Conservation (phyloP, 495 filamentous ascomycete genomes). For the Geopyxis carbonaria region DNA sequence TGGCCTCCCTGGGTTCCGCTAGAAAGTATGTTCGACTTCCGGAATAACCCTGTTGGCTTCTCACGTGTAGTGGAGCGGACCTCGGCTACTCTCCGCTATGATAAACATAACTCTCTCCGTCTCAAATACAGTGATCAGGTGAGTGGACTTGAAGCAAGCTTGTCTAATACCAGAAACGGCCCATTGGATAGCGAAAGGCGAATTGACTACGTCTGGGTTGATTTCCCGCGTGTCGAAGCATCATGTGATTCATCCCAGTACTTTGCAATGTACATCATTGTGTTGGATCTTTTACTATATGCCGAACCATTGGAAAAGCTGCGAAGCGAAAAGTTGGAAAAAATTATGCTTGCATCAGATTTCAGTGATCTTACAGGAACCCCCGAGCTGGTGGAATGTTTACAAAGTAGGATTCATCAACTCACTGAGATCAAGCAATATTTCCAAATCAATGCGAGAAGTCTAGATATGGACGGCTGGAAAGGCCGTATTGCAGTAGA, state of each 20-base stretch:
- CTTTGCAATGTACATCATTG: slow-evolving; percentile 93
- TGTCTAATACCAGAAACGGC: slow-evolving; percentile 30
- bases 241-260: slow-evolving; percentile 93
- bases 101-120: slow-evolving; percentile 95
- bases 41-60: slow-evolving; percentile 82
- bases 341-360: slow-evolving; percentile 98
- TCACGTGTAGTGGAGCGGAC: slow-evolving; percentile 87
- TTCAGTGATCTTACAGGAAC: slow-evolving; percentile 92
- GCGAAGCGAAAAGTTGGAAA: slow-evolving; percentile 77
- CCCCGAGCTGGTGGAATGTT: slow-evolving; percentile 76
- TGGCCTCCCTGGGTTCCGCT: slow-evolving; percentile 98
- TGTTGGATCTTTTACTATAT: slow-evolving; percentile 83
- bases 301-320: slow-evolving; percentile 93
- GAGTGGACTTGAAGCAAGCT: slow-evolving; percentile 31
- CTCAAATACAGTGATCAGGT: slow-evolving; percentile 96
- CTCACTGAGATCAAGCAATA: slow-evolving; percentile 93
- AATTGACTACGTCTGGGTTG: slow-evolving; percentile 89
- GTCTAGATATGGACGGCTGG: slow-evolving; percentile 80
- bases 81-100: slow-evolving; percentile 80
- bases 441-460: slow-evolving; percentile 81
- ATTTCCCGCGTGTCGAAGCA: slow-evolving; percentile 81
- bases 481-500: slow-evolving; percentile 72
- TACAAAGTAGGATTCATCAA: slow-evolving; percentile 83
- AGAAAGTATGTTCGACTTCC: slow-evolving; percentile 95
- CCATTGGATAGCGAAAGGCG: slow-evolving; percentile 50